Percentiles rank a stretch among this genome's conserved stretches.
phyloP scores from a whole-genome alignment of 2,329 filamentous ascomycete species.

The Alternaria viburni region DNA sequence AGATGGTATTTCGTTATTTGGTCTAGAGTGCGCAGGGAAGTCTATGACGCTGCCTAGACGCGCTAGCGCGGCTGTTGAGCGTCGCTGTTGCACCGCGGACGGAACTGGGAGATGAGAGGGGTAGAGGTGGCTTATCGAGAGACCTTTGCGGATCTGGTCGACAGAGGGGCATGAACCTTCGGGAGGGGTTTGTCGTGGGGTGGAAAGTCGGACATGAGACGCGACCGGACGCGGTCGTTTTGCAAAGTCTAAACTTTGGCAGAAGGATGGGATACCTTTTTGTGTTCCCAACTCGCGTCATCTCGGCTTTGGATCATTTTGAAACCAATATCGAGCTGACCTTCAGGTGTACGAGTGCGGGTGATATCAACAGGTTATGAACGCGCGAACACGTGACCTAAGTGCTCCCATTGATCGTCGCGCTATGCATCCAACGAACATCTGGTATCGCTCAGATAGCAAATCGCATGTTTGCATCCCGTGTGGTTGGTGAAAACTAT shows the following conservation, averaged over 20 bases:
- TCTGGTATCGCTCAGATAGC: not conserved
- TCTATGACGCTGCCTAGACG: conserved; percentile 19
- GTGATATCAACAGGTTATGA: not conserved
- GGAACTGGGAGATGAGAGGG: not conserved
- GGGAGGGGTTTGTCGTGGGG: not conserved
- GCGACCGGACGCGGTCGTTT: not conserved
- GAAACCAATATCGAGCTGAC: not conserved
- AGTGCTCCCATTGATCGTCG: not conserved
- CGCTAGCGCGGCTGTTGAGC: conserved; percentile 1
- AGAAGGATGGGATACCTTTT: not conserved
- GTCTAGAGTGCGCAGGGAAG: not conserved
- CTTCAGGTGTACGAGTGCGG: not conserved
- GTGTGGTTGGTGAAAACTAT: not conserved
- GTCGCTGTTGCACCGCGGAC: not conserved
- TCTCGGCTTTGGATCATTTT: not conserved
- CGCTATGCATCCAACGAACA: not conserved
- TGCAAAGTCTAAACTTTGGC: not conserved
- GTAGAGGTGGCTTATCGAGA: not conserved
- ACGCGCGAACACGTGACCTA: not conserved
- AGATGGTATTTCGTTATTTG: not conserved
- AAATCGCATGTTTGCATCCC: not conserved
- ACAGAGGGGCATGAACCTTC: not conserved
- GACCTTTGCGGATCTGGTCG: not conserved
- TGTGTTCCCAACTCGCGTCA: not conserved
- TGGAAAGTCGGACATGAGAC: not conserved